Percentiles rank a stretch among this genome's conserved stretches.
Conservation (phyloP, 2,329 filamentous ascomycete genomes). For the Escovopsis sp. region DNA sequence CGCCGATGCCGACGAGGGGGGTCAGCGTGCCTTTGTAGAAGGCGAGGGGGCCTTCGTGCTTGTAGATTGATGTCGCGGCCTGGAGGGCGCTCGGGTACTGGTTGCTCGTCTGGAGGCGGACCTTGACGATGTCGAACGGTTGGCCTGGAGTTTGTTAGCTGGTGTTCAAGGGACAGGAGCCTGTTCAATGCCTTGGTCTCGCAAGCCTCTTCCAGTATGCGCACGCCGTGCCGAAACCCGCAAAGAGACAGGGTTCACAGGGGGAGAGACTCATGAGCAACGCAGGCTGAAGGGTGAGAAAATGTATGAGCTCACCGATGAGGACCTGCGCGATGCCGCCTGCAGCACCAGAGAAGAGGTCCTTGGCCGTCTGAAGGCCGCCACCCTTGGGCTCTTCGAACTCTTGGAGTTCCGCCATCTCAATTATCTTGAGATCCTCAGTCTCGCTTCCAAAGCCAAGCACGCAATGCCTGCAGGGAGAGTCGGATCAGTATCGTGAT, state of each 20-base stretch:
- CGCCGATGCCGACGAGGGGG: constrained; percentile 86
- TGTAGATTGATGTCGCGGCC: constrained; percentile 71
- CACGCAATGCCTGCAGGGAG: too few species aligned
- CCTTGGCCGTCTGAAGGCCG: constrained; percentile 57
- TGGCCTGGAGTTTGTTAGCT: too few species aligned
- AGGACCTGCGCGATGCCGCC: constrained; percentile 91
- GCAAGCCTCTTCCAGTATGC: too few species aligned
- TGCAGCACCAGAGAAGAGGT: constrained; percentile 77
- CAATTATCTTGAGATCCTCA: not conserved
- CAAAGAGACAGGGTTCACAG: too few species aligned
- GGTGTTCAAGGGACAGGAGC: too few species aligned
- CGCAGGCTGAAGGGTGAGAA: too few species aligned
- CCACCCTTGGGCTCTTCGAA: constrained; percentile 19
- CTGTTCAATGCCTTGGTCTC: not conserved
- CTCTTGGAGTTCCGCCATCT: constrained; percentile 13
- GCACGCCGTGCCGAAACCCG: too few species aligned
- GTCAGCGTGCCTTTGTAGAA: constrained; percentile 99
- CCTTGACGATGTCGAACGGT: constrained; percentile 88
- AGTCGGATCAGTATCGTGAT: too few species aligned
- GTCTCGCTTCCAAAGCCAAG: not conserved
- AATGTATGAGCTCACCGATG: constrained; percentile 60
- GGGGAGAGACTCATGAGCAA: too few species aligned
- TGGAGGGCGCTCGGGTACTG: constrained; percentile 68
- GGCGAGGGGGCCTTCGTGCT: constrained; percentile 71
- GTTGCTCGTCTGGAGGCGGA: constrained; percentile 79